Evolutionary conservation across 306 rosid species (phyloP), one percentile per base, ranked within the genome.

Genomic region (Sicyos baderoa): DNA sequence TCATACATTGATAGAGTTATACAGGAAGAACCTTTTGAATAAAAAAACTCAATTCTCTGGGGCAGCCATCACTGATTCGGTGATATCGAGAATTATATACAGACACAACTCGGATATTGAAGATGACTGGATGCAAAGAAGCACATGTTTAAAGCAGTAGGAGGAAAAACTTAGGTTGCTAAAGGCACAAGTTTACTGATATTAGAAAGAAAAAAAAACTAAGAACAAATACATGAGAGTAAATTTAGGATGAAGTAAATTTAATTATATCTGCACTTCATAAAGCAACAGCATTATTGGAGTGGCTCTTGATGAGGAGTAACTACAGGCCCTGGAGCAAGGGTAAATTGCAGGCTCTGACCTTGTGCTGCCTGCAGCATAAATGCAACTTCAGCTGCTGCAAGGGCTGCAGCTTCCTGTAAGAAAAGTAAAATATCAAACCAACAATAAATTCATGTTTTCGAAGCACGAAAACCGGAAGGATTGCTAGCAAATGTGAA

Each of bases 331-430:
- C 82, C 91, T 22, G 99, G 82, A 32, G 95, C 91, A 71, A 88
- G 75, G 0, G 97, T 87, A 17, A 93, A 85, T 59, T 90, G 99
- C 44, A 93, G 80, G 51, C 89, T 95, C 79, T 91, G 78, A 17
- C 76, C 90, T 69, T 93, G 99, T 55, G 90, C 97, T 27, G 97
- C 82, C 74, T 93, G 97, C 75, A 93, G 80, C 67, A 93, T 91
- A 75, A 90, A 90, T 19, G 99, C 99, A 27, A 93, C 97, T 84
- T 90, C 97, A 14, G 97, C 86, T 8, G 99, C 99, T 17, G 99
- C 97, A 80, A 93, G 78, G 16, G 96, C 96, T 35, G 97, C 97
- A 14, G 97, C 99, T 76, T 93, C 99, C 97, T 93, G 89, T 72
- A 15, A 32, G 25, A 57, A 3, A 27, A 60, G 68, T 35, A 40